Conservation (phyloP, 2,329 filamentous ascomycete species). For the Orbilia javanica region DNA sequence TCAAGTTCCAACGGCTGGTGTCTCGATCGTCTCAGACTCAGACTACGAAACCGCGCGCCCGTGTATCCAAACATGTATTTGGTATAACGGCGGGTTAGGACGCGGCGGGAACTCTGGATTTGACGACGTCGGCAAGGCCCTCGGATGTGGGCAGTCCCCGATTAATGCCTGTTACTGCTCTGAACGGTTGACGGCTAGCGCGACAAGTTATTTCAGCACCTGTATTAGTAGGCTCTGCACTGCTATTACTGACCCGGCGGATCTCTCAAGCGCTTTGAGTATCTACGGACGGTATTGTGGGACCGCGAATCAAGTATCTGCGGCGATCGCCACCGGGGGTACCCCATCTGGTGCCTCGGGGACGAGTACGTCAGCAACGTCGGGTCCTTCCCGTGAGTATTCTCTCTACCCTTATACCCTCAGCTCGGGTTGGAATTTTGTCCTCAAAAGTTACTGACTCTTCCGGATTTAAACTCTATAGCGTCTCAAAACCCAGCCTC, state of each 20-base stretch:
- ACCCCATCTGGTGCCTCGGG: background rate
- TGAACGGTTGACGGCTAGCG: constrained; percentile 59
- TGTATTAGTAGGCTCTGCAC: constrained; percentile 61
- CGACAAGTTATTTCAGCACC: constrained; percentile 61
- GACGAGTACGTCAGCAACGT: background rate
- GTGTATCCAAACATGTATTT: constrained; percentile 61
- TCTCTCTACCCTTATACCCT: background rate
- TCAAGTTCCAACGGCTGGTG: constrained; percentile 36
- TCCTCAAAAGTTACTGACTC: background rate
- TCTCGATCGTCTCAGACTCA: constrained; percentile 47
- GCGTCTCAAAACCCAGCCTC: background rate
- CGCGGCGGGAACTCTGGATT: constrained; percentile 55
- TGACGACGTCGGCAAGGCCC: constrained; percentile 51
- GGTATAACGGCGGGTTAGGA: constrained; percentile 62
- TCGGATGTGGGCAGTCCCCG: constrained; percentile 61
- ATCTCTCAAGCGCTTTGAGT: constrained; percentile 61
- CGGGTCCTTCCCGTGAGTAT: background rate
- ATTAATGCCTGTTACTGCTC: constrained; percentile 62
- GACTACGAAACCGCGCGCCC: constrained; percentile 56
- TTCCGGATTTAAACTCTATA: background rate
- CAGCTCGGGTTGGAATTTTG: background rate
- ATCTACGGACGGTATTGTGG: constrained; percentile 61
- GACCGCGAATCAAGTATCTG: constrained; percentile 59
- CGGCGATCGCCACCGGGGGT: background rate
- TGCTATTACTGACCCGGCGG: constrained; percentile 59